Evolutionary conservation across 495 filamentous ascomycete species (phyloP), one percentile per base, ranked within the genome.

Genomic region (Penicillium coffeae): DNA sequence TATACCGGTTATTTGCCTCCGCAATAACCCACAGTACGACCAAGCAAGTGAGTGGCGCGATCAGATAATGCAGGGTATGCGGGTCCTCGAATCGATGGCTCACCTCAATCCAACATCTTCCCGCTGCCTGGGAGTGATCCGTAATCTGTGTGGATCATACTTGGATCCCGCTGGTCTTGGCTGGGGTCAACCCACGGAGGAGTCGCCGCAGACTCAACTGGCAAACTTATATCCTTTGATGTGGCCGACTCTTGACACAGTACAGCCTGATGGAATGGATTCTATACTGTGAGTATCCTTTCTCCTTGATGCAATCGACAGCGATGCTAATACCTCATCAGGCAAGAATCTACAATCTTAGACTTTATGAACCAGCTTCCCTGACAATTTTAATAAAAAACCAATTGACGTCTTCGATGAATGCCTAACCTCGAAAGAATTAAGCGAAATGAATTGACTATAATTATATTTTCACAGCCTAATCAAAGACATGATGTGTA

Each of bases 321-420:
- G 35, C 1, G 10, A 2, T 48, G 14, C 30, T 43, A 41, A 48
- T 43, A 25, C 8, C 5, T 9, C 14, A 38, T 21, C 27, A 52
- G 51, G 13, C 55, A 59, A 46, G 36, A 54, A 34, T 55, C 55
- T 5, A 55, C 55, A 10, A 59, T 59, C 27, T 30, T 48, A 9
- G 51, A 54, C 13, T 59, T 59, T 22, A 54, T 59, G 55, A 59
- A 59, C n/a, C 55, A 51, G 22, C 35, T 55, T 1, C 55, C 51
- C 2, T 47, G 41, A 32, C n/a, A 2, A 7, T 3, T 3, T n/a
- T 15, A 32, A 12, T 33, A 7, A 0, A 21, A 41, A 13, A n/a
- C n/a, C n/a, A n/a, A n/a, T n/a, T n/a, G n/a, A n/a, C n/a, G n/a
- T n/a, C n/a, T n/a, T n/a, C n/a, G n/a, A n/a, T n/a, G n/a, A n/a